Evolutionary conservation across 108 stramenopile species (phyloP), one percentile per base, ranked within the genome.

Genomic region (Parietichytrium sp.): DNA sequence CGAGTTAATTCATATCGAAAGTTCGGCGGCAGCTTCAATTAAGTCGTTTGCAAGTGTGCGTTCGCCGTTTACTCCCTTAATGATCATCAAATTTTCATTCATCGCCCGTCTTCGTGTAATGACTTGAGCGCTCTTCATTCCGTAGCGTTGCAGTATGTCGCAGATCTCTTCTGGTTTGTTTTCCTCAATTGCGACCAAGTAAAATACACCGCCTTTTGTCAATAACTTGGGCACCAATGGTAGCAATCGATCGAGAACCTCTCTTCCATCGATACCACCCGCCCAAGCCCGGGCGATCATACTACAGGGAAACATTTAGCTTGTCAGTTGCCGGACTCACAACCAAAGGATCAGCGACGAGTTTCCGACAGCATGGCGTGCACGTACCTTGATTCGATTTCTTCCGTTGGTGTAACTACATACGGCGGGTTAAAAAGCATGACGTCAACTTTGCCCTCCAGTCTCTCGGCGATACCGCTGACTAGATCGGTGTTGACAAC

Each of bases 81-180:
- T 72, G 33, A 72, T 42, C 61, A 72, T 72, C 13, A 72, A n/a
- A 45, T 45, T 33, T 42, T 72, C 61, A 2, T 72, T 72, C 61
- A 45, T 72, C 2, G 4, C 61, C 10, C 61, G 61, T 0, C 61
- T 33, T 10, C 1, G 61, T 10, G 61, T 72, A 25, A 72, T 31
- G 10, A 72, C 42, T 25, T 72, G 23, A 3, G 61, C 61, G 0
- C 16, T 25, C 23, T 33, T 12, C 15, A 72, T 16, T 6, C 61
- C 61, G 20, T 13, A 72, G 10, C 0, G 15, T 6, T n/a, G 61
- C 10, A 72, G 33, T 7, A n/a, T 16, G 6, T 72, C 61, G 20
- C 61, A 72, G 20, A 72, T 72, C 10, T 72, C 61, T 6, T 72
- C 42, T 16, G 61, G 61, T 25, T 27, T 72, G 61, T 72, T 72